Evolutionary conservation across 164 flowering plant species (phyloP).

Genomic region (Piper longum): DNA sequence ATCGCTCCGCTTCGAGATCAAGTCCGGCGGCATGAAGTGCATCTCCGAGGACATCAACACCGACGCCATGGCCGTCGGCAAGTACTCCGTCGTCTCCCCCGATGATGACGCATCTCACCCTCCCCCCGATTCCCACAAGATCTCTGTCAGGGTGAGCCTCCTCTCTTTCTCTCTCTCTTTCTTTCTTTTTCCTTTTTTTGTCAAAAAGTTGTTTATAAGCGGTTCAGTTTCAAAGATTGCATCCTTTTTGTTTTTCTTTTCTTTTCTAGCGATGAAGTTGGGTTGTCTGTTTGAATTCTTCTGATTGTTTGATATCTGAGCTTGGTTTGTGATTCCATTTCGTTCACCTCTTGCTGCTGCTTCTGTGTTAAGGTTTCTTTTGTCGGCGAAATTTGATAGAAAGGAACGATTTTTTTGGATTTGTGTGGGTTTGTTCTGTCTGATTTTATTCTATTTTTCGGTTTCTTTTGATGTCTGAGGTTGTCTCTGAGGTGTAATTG

Average conservation of each 20-base stretch:
- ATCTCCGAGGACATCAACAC: slow-evolving; percentile 58
- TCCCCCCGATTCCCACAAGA: slow-evolving; percentile 36
- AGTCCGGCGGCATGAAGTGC: slow-evolving; percentile 54
- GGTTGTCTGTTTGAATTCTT: no score
- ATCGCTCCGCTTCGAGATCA: slow-evolving; percentile 48
- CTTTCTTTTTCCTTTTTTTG: no score
- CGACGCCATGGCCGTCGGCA: slow-evolving; percentile 58
- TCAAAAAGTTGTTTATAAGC: not conserved
- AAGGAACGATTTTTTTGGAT: no score
- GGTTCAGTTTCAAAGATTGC: not conserved
- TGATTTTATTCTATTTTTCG: no score
- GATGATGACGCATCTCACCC: slow-evolving; percentile 23
- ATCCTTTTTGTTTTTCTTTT: not conserved
- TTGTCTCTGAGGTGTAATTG: no score
- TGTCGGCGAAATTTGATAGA: no score
- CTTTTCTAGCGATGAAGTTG: not conserved
- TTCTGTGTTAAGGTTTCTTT: no score
- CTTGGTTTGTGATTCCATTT: no score
- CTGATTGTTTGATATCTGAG: no score
- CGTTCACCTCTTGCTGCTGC: no score
- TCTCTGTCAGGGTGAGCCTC: slow-evolving; percentile 19
- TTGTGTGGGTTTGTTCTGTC: no score
- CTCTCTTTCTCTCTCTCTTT: not conserved
- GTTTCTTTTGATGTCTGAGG: no score
- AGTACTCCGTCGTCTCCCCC: slow-evolving; percentile 41